Evolutionary conservation across 1,284 basidiomycete species (phyloP).

Genomic region (Trichosporon faecale): DNA sequence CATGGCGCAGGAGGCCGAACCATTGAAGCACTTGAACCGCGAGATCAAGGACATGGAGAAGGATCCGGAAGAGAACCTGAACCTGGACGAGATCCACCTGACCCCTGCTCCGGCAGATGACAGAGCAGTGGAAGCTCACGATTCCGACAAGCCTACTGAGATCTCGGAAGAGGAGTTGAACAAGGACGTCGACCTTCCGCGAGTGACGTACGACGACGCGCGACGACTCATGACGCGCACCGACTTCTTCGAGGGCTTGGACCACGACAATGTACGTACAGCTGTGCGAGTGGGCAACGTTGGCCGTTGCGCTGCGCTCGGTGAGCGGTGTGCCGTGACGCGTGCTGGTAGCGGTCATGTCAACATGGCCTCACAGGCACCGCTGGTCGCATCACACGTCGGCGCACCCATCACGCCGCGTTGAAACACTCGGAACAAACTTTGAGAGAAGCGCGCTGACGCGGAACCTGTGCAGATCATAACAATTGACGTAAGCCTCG

Average conservation of each 20-base stretch:
- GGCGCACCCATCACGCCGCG: constrained; percentile 25
- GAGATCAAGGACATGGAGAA: neutral
- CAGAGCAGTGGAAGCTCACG: constrained; percentile 1
- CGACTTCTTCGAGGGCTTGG: constrained; percentile 67
- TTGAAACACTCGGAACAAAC: constrained; percentile 25
- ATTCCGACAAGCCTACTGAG: neutral
- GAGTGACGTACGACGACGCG: constrained; percentile 48
- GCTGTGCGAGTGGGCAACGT: neutral
- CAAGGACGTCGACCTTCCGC: constrained; percentile 38
- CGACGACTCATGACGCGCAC: constrained; percentile 72
- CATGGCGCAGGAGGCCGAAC: constrained; percentile 55
- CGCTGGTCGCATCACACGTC: constrained; percentile 14
- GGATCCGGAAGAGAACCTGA: neutral
- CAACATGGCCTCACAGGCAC: neutral
- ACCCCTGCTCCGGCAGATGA: constrained; percentile 14
- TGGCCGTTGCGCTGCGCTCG: neutral
- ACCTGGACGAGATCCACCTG: constrained; percentile 13
- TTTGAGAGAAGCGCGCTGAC: neutral
- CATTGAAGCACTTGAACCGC: constrained; percentile 10
- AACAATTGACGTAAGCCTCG: constrained; percentile 64
- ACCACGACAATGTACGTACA: constrained; percentile 49
- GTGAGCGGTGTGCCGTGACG: neutral
- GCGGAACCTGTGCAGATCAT: constrained; percentile 59
- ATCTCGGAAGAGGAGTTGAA: constrained; percentile 22
- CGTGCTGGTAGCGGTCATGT: neutral